A percentile compares a stretch with the other conserved stretches of the same genome.
phyloP scores from a whole-genome alignment of 352 stramenopile species.

The Pythium coloratum region DNA sequence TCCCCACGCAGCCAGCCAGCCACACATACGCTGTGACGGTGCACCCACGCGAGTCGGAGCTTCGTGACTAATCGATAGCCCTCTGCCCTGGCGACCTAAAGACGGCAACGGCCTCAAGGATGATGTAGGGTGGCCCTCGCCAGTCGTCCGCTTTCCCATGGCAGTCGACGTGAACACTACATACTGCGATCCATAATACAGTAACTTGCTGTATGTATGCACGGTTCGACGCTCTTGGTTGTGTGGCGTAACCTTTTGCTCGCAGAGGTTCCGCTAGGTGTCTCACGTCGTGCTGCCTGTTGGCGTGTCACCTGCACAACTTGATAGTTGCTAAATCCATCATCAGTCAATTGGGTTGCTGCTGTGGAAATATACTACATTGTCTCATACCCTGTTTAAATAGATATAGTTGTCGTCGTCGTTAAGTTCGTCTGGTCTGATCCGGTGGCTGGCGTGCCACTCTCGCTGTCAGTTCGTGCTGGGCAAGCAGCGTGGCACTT shows the following conservation, averaged over 20 bases:
- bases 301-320: too few species aligned
- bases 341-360: not conserved
- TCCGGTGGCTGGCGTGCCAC: not conserved
- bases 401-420: not conserved
- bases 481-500: not conserved
- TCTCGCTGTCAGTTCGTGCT: constrained; percentile 1
- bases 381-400: not conserved
- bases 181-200: not conserved
- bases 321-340: not conserved
- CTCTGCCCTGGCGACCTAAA: not conserved
- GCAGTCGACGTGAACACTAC: not conserved
- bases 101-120: not conserved
- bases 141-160: not conserved
- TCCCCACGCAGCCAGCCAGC: not conserved
- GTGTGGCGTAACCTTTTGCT: not conserved
- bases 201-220: too few species aligned
- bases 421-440: not conserved
- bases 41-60: not conserved
- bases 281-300: not conserved
- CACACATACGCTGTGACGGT: not conserved
- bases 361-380: not conserved
- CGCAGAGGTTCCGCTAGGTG: not conserved
- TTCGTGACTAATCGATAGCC: not conserved
- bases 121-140: not conserved
- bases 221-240: not conserved